Percentiles rank a stretch among this genome's conserved stretches.
phyloP scores from a whole-genome alignment of 2,329 filamentous ascomycete species.

The Diplodia sapinea region DNA sequence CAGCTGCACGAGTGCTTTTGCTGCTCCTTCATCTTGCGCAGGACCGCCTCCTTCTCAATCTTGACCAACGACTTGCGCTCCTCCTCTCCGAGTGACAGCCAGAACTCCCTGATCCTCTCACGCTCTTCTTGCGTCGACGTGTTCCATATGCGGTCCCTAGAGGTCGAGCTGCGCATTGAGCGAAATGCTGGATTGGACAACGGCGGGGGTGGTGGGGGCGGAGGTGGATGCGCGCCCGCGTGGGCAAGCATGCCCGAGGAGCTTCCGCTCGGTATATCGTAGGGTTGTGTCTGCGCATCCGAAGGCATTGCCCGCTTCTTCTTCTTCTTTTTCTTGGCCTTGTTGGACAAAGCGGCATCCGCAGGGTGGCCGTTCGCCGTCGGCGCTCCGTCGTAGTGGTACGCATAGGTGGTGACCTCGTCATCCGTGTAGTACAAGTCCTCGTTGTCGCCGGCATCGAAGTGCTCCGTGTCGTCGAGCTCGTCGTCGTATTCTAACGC shows the following conservation, averaged over 20 bases:
- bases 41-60: conserved; percentile 96
- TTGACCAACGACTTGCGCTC: conserved; percentile 95
- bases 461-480: conserved; percentile 50
- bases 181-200: conserved; percentile 52
- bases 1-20: conserved; percentile 99
- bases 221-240: conserved; percentile 38
- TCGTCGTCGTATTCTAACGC: conserved; percentile 53
- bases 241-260: conserved; percentile 37
- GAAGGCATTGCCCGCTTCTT: conserved; percentile 18
- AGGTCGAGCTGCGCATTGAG: conserved; percentile 51
- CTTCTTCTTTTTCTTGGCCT: conserved; percentile 73
- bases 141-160: conserved; percentile 94
- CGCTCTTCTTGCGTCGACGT: conserved; percentile 92
- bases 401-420: conserved; percentile 40
- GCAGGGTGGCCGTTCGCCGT: conserved; percentile 25
- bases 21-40: conserved; percentile 99
- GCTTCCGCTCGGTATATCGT: conserved; percentile 34
- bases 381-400: conserved; percentile 41
- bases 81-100: conserved; percentile 91
- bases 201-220: conserved; percentile 50
- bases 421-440: conserved; percentile 49
- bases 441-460: conserved; percentile 42
- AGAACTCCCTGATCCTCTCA: conserved; percentile 97
- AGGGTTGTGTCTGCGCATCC: conserved; percentile 6
- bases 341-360: conserved; percentile 46